Evolutionary conservation across 2,329 filamentous ascomycete species (phyloP).

Genomic region (Aspergillus phoenicis): DNA sequence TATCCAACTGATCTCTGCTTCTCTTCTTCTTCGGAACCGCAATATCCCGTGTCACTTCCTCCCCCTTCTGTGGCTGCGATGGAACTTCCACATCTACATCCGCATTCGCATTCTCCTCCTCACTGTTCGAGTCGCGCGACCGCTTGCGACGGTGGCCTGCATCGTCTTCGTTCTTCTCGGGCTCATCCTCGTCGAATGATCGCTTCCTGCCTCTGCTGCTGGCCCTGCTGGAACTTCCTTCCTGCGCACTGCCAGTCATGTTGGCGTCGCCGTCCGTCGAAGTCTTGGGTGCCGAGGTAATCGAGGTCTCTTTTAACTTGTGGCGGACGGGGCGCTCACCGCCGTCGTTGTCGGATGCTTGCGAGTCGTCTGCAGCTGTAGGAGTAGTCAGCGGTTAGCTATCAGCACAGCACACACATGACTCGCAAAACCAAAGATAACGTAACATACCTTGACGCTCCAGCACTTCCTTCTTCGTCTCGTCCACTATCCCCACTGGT

Average conservation of each 20-base stretch:
- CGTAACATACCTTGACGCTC: neutral
- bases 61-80: conserved; percentile 12
- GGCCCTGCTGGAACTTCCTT: conserved; percentile 21
- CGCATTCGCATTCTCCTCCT: conserved; percentile 21
- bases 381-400: too few relatives aligned
- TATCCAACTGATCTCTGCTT: conserved; percentile 47
- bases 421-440: neutral
- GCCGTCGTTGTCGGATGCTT: conserved; percentile 41
- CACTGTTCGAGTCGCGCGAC: conserved; percentile 46
- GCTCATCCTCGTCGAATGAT: conserved; percentile 38
- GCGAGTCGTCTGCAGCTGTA: conserved; percentile 30
- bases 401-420: too few relatives aligned
- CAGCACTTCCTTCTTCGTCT: neutral
- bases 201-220: conserved; percentile 38
- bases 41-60: conserved; percentile 26
- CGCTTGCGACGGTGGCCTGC: conserved; percentile 43
- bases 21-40: conserved; percentile 48
- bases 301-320: conserved; percentile 64
- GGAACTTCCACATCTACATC: neutral
- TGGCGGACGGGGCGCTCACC: conserved; percentile 62
- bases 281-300: conserved; percentile 45
- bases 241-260: conserved; percentile 11
- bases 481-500: neutral
- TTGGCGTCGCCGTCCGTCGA: conserved; percentile 16
- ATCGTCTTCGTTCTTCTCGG: conserved; percentile 31